Base-by-base conservation (phyloP, 148 eudicot species). In the Amaranthus palmeri region DNA sequence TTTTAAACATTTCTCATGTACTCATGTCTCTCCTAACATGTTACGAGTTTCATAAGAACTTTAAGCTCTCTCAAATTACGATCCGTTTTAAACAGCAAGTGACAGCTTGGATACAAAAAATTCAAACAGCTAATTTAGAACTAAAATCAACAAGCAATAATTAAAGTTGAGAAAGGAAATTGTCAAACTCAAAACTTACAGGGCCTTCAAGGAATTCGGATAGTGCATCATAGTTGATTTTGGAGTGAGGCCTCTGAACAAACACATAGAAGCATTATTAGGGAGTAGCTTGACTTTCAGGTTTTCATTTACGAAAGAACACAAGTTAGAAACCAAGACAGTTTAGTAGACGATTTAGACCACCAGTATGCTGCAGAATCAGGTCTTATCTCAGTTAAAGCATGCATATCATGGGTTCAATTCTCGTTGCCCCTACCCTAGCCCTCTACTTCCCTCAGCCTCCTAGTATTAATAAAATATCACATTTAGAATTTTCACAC, bases 171-270 rank as follows among this genome's bases (percentile, higher is more conserved):
- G 25, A 36, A 65, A 4, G 25, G 8, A 46, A 49, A 18, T 8
- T 57, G 46, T 17, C 49, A 13, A 63, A 70, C 6, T 44, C 6
- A 58, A 47, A 46, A 74, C 82, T 79, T 74, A 79, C 82, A 65
- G 78, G 75, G 55, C 69, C 78, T 13, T 65, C 72, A 51, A 79
- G 69, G 18, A 70, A 0, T 65, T 70, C 65, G 71, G 46, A 15
- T 7, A 79, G 62, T 43, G 63, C 78, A 3, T 79, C 75, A 14
- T 74, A 66, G 67, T 79, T 79, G 72, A 79, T 70, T 65, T 62
- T 74, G 40, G 73, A 67, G 69, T 63, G 52, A 11, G 65, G 12
- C 53, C 77, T 73, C 81, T 78, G 77, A 45, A 61, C 59, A 68
- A 7, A 6, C 17, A 54, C 17, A 54, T 53, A 11, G 45, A 72